Evolutionary conservation across 345 rosid genomes (phyloP).

Genomic region (Syzygium aromaticum): DNA sequence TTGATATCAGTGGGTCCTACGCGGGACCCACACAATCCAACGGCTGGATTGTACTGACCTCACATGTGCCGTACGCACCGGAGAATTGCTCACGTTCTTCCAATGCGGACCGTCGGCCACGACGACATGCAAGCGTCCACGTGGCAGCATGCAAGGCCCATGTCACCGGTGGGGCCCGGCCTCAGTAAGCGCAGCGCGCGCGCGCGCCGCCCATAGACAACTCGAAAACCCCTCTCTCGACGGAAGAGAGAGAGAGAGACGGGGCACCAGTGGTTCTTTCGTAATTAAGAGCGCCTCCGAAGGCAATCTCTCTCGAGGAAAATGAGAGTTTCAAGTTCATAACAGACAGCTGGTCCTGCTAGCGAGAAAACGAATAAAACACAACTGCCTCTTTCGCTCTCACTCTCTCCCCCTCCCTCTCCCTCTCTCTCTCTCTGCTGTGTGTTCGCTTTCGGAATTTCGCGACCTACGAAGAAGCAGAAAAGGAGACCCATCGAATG

Average conservation of each 20-base stretch:
- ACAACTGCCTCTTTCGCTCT: neutral
- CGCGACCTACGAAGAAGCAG: neutral
- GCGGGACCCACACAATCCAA: neutral
- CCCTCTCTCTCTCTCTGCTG: neutral
- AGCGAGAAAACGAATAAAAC: constrained; percentile 5
- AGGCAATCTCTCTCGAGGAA: constrained; percentile 19
- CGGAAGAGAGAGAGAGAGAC: neutral
- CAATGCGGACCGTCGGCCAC: neutral
- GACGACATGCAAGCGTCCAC: neutral
- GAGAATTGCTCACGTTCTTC: neutral
- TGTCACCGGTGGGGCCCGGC: neutral
- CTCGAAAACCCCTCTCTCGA: neutral
- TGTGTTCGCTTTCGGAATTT: neutral
- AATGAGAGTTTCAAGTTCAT: constrained; percentile 38
- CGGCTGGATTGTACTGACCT: neutral
- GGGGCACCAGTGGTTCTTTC: constrained; percentile 5
- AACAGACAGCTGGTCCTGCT: constrained; percentile 62
- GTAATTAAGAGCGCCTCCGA: constrained; percentile 5
- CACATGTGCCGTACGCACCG: neutral
- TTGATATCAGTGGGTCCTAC: neutral
- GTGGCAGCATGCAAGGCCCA: neutral
- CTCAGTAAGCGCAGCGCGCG: neutral
- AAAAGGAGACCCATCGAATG: neutral
- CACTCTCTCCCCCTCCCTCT: neutral
- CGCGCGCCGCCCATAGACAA: neutral